Evolutionary conservation across 805 yeast species (phyloP), one percentile per base, ranked within the genome.

Genomic region (Yarrowia sp.): DNA sequence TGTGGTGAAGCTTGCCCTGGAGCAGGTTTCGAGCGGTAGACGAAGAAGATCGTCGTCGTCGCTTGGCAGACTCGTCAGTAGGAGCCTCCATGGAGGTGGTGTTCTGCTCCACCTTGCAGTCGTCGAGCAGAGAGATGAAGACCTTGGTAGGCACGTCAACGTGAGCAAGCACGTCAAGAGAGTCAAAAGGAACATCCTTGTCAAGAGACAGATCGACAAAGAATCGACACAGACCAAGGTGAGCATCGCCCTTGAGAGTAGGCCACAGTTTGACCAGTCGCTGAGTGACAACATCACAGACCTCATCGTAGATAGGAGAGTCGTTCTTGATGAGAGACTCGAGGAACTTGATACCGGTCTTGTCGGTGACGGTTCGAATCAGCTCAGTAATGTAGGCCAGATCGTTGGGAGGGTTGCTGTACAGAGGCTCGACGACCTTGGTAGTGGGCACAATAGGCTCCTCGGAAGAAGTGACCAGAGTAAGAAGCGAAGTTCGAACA

Each of bases 21-120:
- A 70, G 70, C 34, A 73, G 68, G 30, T 71, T 63, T 66, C 87
- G 92, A 74, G 86, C 88, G 0, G 94, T 83, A 15, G 90, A 83
- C 38, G 91, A 87, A 1, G 95, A 87, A 1, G 95, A 88, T 53
- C 81, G 72, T 34, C 76, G 53, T 71, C 90, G 79, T 80, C 98
- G 87, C 78, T 97, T 86, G 77, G 91, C 91, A 15, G 92, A 86
- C 58, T 71, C 70, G 39, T 66, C 69, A 6, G 74, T 72, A 20
- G 79, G 73, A 12, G 47, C 58, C 12, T 66, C 56, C 46, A 78
- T 78, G 17, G 78, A 75, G 17, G 76, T 75, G 10, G 74, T 79
- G 33, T 75, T 74, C 52, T 80, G 81, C 63, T 84, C 85, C 50
- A 89, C 83, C 74, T 85, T 87, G 69, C 86, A 87, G 34, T 84